Base-by-base conservation (phyloP, 345 rosid genomes). In the Ceriops decandra region DNA sequence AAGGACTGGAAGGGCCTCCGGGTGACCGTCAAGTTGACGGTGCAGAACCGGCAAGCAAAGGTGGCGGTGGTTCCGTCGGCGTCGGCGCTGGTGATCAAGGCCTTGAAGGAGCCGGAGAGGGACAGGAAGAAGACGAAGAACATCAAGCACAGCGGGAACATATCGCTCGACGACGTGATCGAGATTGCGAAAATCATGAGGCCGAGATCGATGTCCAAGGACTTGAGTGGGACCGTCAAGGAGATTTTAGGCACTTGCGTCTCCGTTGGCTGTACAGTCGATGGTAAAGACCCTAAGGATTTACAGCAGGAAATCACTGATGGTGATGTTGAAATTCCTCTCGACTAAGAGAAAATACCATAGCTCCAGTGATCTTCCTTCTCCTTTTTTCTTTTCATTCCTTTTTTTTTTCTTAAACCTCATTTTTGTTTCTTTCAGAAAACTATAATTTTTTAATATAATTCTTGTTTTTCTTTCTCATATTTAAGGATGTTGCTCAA, bases 161-260 rank as follows among this genome's bases (percentile, higher is more conserved):
- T 38, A 11, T 62, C 59, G 4, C 30, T 54, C 15, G 59, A 54
- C 15, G 59, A 54, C 28, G 59, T 54, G 28, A 22, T 54, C 28
- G 59, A 54, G 59, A 54, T 54, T 16, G 59, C 59, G 1, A 54
- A 54, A 6, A 24, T 54, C 17, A 62, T 62, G 65, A 11, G 65
- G 51, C 65, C 65, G 49, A 62, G 65, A 21, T 62, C 65, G 15
- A 62, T 62, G 65, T 47, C 65, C 21, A 79, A 79, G 66, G 82
- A 79, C 70, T 64, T 79, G 56, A 79, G 82, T 16, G 82, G 82
- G 5, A 79, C 80, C 0, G 80, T 79, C 60, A 79, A 76, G 80
- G 82, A 79, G 82, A 79, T 79, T 60, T 63, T 79, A 0, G 82
- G 80, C 0, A 79, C 82, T 0, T 79, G 82, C 17, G 82, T 79